Evolutionary conservation across 805 yeast species (phyloP), one percentile per base, ranked within the genome.

Genomic region (Danielia oregonensis): DNA sequence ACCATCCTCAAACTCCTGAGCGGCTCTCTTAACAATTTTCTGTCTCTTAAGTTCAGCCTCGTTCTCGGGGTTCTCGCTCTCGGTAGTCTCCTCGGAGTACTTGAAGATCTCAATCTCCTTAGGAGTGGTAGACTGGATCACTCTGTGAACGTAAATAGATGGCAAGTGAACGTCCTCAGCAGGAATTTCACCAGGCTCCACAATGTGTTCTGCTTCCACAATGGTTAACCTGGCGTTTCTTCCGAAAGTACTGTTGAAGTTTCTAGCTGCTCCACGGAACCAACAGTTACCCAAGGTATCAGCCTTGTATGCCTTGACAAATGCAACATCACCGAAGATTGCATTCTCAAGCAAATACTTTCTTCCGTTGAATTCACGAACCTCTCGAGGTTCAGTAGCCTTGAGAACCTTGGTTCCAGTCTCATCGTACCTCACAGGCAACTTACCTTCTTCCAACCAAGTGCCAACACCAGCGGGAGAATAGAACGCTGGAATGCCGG

Each of bases 401-500:
- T 57, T 54, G 25, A 60, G 46, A 2, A 69, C 70, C 12, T 55
- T 43, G 12, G 58, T 50, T 11, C 72, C 69, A 13, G 44, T 29
- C 17, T 41, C 39, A 29, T 55, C 59, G 49, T 69, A 70, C 33
- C 63, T 50, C 7, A 68, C 51, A 0, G 77, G 76, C 44, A 72
- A 49, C 38, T 65, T 62, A 16, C 78, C 77, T 33, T 66, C 58
- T 45, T 72, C 72, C 12, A 72, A 55, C 72, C 73, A 68, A n/a
- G 76, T 72, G 21, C 65, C 65, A n/a, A 59, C 73, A 12, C 76
- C 78, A 1, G 78, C 65, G 2, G 74, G 65, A 6, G 75, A 64
- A 47, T 58, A 72, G 39, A 66, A 70, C 1, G 76, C 76, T 2
- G 76, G 76, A 12, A 68, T 55, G 7, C 76, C 76, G 2, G 74